Evolutionary conservation across 106 monocot genomes (phyloP).

Genomic region (Allium fistulosum): DNA sequence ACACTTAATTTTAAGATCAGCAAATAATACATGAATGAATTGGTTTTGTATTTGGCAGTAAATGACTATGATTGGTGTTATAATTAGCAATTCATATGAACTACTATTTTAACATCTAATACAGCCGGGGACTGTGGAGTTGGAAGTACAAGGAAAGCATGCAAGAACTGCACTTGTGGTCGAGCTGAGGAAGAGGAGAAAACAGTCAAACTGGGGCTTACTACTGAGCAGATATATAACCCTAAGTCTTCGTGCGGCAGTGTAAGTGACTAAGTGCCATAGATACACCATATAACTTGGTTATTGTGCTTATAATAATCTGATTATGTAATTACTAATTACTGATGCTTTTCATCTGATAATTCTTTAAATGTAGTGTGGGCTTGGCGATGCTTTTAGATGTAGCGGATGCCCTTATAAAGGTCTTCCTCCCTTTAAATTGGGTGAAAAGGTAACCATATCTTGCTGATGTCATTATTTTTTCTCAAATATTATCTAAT

Average conservation of each 20-base stretch:
- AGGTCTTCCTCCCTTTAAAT: constrained; percentile 83
- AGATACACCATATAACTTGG: neutral
- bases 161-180: constrained; percentile 94
- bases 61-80: no score
- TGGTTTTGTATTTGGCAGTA: no score
- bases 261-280: constrained; percentile 27
- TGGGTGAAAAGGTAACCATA: constrained; percentile 65
- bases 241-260: constrained; percentile 92
- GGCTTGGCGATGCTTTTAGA: constrained; percentile 90
- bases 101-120: neutral
- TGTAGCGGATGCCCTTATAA: constrained; percentile 80
- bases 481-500: neutral
- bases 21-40: no score
- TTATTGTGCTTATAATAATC: neutral
- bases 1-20: no score
- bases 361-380: constrained; percentile 40
- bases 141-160: constrained; percentile 78
- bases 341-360: neutral
- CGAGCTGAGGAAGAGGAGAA: constrained; percentile 64
- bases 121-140: constrained; percentile 89
- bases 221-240: constrained; percentile 72
- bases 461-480: neutral
- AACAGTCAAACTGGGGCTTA: constrained; percentile 58
- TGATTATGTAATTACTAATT: neutral
- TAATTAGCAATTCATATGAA: neutral